Base-by-base conservation (phyloP, 768 basidiomycete genomes). In the Hypsizygus marmoreus region DNA sequence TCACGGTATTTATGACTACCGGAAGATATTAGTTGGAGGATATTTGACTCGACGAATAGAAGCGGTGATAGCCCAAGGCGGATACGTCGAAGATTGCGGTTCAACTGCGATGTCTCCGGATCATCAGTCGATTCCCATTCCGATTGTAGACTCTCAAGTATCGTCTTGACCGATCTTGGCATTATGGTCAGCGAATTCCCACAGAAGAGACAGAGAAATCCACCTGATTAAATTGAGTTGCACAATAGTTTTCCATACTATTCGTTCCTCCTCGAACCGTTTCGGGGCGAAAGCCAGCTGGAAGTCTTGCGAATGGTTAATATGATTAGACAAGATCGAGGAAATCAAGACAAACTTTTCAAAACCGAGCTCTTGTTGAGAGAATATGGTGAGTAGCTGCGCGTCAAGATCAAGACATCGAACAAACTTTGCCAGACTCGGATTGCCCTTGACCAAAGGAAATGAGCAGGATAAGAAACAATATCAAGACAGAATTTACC, bases 141-240 rank as follows among this genome's bases (percentile, higher is more conserved):
- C 24, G 73, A 67, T 30, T 75, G 68, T 20, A 85, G 66, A 22
- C 77, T 70, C 12, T 81, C 73, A 0, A 86, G 67, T 6, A 86
- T 74, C 1, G 66, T 68, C 58, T 81, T 82, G 49, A 87, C 64
- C 13, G 81, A 81, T 2, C 83, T 84, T 47, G 6, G 16, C 10
- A 10, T 29, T 14, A 38, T 12, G 6, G 22, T 17, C 23, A 55
- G 8, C 8, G 16, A 4, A 22, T 8, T 2, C 7, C 9, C 6
- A 29, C 10, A 8, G 30, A 12, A 23, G 11, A 35, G 35, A 20
- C 24, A 23, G 7, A 13, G 3, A 1, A 14, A 56, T 68, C 11
- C 39, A 82, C 84, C 77, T 66, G 48, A 87, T 84, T 50, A 88
- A 65, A 55, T 88, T 88, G 32, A 88, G 76, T 51, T 88, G 82